phyloP scores from a whole-genome alignment of 2,329 filamentous ascomycete genomes.

The Sporothrix euskadiensis region DNA sequence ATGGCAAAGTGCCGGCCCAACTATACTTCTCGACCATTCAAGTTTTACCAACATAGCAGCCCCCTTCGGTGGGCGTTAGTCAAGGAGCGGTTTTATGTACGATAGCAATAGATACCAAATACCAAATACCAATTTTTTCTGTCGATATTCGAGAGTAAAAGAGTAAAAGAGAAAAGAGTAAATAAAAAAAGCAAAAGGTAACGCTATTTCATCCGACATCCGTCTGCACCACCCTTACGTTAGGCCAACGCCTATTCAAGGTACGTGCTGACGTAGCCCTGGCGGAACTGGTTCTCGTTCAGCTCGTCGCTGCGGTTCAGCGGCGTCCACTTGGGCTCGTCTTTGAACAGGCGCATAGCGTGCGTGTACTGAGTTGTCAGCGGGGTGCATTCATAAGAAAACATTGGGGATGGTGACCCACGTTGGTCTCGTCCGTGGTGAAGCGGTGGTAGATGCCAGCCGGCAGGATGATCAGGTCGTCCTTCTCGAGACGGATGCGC shows the following conservation, averaged over 20 bases:
- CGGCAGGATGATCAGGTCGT: constrained; percentile 89
- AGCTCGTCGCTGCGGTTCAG: constrained; percentile 77
- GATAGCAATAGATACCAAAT: background rate
- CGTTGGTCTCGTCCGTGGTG: constrained; percentile 88
- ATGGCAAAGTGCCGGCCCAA: background rate
- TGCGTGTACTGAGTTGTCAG: constrained; percentile 71
- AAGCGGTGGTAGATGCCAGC: constrained; percentile 97
- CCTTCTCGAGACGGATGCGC: constrained; percentile 77
- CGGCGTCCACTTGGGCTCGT: constrained; percentile 97
- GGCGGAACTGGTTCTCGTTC: constrained; percentile 74
- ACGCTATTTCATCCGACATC: background rate
- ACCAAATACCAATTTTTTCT: background rate
- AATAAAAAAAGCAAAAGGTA: background rate
- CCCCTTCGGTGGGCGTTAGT: background rate
- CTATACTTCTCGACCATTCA: background rate
- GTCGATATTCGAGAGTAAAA: background rate
- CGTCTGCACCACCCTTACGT: background rate
- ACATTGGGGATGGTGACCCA: constrained; percentile 41
- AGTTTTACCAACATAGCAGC: background rate
- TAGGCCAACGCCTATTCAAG: constrained; percentile 34
- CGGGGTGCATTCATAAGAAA: background rate
- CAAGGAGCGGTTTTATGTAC: background rate
- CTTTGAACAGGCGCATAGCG: constrained; percentile 95
- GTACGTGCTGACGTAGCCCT: constrained; percentile 68
- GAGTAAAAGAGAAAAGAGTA: background rate